phyloP scores from a whole-genome alignment of 2,329 filamentous ascomycete species.

The Fusarium compactum region DNA sequence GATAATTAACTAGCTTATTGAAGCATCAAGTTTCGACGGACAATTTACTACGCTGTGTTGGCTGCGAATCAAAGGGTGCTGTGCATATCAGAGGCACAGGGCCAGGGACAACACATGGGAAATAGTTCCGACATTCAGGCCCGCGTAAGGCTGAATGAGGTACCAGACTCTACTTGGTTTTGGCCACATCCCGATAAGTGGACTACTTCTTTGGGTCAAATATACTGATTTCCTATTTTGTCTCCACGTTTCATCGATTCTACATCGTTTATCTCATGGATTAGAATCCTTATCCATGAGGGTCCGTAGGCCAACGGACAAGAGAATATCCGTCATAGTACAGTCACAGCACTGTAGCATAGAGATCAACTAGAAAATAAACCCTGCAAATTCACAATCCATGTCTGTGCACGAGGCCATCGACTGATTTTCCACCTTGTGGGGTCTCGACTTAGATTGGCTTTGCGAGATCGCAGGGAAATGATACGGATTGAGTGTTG shows the following conservation, averaged over 20 bases:
- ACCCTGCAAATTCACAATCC: not conserved
- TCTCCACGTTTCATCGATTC: not conserved
- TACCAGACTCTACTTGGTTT: not conserved
- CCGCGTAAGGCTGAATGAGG: conserved; percentile 36
- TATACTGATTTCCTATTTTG: conserved; percentile 21
- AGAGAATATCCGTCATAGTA: not conserved
- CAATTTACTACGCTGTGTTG: conserved; percentile 6
- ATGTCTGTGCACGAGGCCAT: not conserved
- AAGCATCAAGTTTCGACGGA: conserved; percentile 14
- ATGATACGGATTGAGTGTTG: conserved; percentile 1
- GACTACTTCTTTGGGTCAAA: not conserved
- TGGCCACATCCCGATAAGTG: not conserved
- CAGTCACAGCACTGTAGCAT: not conserved
- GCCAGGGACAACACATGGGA: conserved; percentile 21
- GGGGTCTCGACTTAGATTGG: conserved; percentile 22
- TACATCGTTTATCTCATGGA: conserved; percentile 8
- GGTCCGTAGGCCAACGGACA: conserved; percentile 4
- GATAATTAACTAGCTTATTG: not conserved
- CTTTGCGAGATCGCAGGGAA: conserved; percentile 10
- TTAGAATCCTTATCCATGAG: not conserved
- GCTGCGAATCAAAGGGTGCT: conserved; percentile 20
- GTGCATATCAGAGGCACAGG: conserved; percentile 16
- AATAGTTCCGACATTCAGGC: conserved; percentile 38
- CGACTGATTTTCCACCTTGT: conserved; percentile 38
- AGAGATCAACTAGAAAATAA: not conserved